phyloP scores from a whole-genome alignment of 2,329 filamentous ascomycete genomes.

The Calonectria pauciramosa region DNA sequence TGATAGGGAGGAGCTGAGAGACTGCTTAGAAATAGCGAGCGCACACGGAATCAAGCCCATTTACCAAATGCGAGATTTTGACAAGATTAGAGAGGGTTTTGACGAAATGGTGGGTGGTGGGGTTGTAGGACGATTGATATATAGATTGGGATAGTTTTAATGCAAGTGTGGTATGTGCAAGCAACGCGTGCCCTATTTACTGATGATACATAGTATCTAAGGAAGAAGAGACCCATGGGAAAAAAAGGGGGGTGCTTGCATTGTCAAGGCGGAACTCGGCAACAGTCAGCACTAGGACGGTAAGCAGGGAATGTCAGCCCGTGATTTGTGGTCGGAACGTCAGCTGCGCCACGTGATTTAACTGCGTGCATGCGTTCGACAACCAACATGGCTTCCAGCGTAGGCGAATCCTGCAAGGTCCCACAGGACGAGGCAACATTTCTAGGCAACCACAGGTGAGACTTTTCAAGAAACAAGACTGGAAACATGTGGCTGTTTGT shows the following conservation, averaged over 20 bases:
- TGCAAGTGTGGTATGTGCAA: background rate
- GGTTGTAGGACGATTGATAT: background rate
- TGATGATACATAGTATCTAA: too few relatives aligned
- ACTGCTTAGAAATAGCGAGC: background rate
- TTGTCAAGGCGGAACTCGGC: background rate
- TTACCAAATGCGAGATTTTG: conserved; percentile 5
- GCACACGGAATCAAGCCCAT: background rate
- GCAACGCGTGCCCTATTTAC: background rate
- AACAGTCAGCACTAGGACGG: background rate
- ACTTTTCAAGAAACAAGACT: too few relatives aligned
- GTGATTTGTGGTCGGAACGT: background rate
- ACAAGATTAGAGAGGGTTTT: background rate
- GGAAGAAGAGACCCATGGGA: too few relatives aligned
- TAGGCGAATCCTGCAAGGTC: background rate
- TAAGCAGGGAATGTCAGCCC: too few relatives aligned
- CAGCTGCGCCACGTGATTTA: background rate
- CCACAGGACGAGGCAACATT: background rate
- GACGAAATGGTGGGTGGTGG: background rate
- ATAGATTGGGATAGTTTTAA: background rate
- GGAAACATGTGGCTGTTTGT: background rate
- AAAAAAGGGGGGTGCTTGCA: background rate
- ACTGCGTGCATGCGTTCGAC: background rate
- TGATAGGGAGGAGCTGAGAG: background rate
- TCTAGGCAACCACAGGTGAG: background rate
- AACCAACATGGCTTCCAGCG: background rate